Evolutionary conservation across 306 rosid species (phyloP).

Genomic region (Phaseolus lunatus): DNA sequence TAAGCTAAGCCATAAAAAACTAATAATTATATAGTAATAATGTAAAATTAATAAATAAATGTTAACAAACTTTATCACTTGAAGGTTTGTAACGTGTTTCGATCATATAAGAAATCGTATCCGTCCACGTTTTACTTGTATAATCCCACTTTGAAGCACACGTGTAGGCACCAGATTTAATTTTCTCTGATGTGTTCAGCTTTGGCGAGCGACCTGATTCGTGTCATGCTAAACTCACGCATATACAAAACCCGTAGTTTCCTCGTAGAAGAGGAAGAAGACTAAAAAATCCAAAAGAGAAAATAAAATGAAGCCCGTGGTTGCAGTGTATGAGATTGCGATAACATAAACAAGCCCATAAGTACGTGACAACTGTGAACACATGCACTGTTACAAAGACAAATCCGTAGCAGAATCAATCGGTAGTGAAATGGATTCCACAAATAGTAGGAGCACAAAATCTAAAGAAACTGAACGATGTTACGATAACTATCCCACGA

Average conservation of each 20-base stretch:
- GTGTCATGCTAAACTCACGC: conserved; percentile 3
- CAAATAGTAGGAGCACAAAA: neutral
- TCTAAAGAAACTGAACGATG: conserved; percentile 23
- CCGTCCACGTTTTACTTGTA: conserved; percentile 41
- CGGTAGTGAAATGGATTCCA: neutral
- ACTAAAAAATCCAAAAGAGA: neutral
- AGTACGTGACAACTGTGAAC: neutral
- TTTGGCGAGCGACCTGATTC: conserved; percentile 7
- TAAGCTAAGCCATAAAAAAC: no score
- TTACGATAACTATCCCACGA: conserved; percentile 9
- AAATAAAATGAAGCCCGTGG: neutral
- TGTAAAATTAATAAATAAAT: no score
- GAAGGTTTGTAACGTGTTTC: no score
- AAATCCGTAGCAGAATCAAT: neutral
- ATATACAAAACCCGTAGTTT: neutral
- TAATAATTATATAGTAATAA: no score
- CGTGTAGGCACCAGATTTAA: conserved; percentile 39
- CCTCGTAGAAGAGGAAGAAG: neutral
- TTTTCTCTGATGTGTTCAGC: neutral
- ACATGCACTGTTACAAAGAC: neutral
- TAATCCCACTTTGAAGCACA: conserved; percentile 13
- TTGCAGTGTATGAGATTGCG: neutral
- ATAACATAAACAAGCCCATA: neutral
- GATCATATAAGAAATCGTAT: neutral
- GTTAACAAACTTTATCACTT: no score